Evolutionary conservation across 345 rosid genomes (phyloP).

Genomic region (Turnera subulata): DNA sequence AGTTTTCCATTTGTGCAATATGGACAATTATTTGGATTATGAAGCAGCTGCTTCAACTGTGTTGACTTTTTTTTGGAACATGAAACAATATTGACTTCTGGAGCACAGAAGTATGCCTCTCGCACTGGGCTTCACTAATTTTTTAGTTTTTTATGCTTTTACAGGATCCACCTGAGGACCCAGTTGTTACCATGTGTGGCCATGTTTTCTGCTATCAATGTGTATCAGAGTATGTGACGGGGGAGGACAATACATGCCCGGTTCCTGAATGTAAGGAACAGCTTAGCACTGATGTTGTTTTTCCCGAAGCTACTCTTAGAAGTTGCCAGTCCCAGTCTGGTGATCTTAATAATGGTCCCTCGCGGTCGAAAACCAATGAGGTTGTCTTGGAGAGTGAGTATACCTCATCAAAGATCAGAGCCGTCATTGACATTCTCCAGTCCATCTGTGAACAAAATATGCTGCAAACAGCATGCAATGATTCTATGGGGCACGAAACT

Average conservation of each 20-base stretch:
- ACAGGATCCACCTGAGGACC: slow-evolving; percentile 92
- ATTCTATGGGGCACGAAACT: slow-evolving; percentile 22
- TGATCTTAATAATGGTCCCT: slow-evolving; percentile 37
- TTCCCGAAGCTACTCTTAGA: slow-evolving; percentile 67
- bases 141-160: slow-evolving; percentile 21
- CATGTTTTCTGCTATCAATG: slow-evolving; percentile 92
- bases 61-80: no score
- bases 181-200: slow-evolving; percentile 82
- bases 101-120: neutral
- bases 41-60: no score
- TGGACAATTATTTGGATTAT: no score
- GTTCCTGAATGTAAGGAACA: slow-evolving; percentile 59
- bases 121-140: slow-evolving; percentile 5
- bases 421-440: slow-evolving; percentile 63
- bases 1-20: no score
- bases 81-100: neutral
- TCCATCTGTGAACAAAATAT: no score
- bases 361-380: slow-evolving; percentile 31
- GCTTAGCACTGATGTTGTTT: slow-evolving; percentile 67
- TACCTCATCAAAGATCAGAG: slow-evolving; percentile 70
- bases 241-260: slow-evolving; percentile 85
- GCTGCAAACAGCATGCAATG: slow-evolving; percentile 2
- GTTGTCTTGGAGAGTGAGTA: slow-evolving; percentile 45
- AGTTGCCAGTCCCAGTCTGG: slow-evolving; percentile 39
- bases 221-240: slow-evolving; percentile 66